Percentiles rank a stretch among this genome's conserved stretches.
phyloP scores from a whole-genome alignment of 306 rosid species.

The Delonix regia region DNA sequence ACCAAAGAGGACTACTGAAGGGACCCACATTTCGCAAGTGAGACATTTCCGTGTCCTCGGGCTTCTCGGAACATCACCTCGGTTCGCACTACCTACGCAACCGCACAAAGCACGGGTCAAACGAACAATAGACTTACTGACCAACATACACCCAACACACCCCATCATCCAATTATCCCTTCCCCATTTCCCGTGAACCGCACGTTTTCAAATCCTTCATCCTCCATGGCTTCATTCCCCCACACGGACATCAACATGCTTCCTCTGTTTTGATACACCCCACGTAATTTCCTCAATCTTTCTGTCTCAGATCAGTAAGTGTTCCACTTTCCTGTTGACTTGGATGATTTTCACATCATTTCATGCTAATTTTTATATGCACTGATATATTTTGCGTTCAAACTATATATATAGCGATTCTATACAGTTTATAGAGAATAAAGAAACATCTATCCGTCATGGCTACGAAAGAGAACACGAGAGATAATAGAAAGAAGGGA shows the following conservation, averaged over 20 bases:
- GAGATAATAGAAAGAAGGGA: background rate
- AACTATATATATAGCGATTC: background rate
- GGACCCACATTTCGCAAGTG: no score
- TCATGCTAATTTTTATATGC: background rate
- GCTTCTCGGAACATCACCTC: background rate
- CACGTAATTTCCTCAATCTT: no score
- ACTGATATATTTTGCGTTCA: no score
- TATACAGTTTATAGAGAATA: background rate
- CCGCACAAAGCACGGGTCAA: background rate
- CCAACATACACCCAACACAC: background rate
- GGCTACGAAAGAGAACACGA: background rate
- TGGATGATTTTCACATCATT: no score
- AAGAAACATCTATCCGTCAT: background rate
- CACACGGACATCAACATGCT: background rate
- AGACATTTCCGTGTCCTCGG: background rate
- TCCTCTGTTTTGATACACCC: background rate
- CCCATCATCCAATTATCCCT: no score
- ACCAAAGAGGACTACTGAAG: no score
- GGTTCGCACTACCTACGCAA: background rate
- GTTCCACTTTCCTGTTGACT: background rate
- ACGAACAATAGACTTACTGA: background rate
- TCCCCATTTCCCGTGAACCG: background rate
- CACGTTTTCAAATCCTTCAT: background rate
- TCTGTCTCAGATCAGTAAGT: background rate
- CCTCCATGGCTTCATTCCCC: background rate